phyloP scores from a whole-genome alignment of 495 filamentous ascomycete genomes.

The Penicillium samsonianum region DNA sequence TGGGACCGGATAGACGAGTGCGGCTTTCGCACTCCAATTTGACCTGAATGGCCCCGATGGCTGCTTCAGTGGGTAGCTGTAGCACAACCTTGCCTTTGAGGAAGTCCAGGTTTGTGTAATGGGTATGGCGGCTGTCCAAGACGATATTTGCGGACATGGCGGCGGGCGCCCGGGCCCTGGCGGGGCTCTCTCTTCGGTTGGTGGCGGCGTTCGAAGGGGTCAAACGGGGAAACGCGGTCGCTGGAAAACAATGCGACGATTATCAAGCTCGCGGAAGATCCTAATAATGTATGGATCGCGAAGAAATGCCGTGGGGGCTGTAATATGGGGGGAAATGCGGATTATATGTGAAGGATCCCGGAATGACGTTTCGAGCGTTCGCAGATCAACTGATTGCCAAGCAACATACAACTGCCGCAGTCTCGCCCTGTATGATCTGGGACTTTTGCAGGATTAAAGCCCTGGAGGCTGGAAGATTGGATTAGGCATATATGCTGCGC shows the following conservation, averaged over 20 bases:
- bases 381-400: slow-evolving; percentile 24
- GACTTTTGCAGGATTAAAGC: neutral
- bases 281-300: neutral
- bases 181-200: slow-evolving; percentile 6
- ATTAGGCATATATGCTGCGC: slow-evolving; percentile 14
- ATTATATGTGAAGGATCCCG: slow-evolving; percentile 22
- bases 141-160: slow-evolving; percentile 77
- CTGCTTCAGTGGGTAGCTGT: slow-evolving; percentile 60
- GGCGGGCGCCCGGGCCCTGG: slow-evolving; percentile 28
- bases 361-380: slow-evolving; percentile 27
- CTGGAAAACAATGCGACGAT: slow-evolving; percentile 3
- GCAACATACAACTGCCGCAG: neutral
- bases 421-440: neutral
- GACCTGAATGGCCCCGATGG: slow-evolving; percentile 77
- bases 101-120: slow-evolving; percentile 88
- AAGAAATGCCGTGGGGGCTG: slow-evolving; percentile 3
- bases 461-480: neutral
- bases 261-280: neutral
- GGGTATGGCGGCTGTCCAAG: slow-evolving; percentile 70
- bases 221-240: neutral
- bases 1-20: slow-evolving; percentile 57
- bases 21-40: slow-evolving; percentile 91
- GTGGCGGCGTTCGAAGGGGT: slow-evolving; percentile 1
- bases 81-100: slow-evolving; percentile 72
- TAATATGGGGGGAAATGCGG: slow-evolving; percentile 14